phyloP scores from a whole-genome alignment of 2,329 filamentous ascomycete species.

The Epichloe amarillans region DNA sequence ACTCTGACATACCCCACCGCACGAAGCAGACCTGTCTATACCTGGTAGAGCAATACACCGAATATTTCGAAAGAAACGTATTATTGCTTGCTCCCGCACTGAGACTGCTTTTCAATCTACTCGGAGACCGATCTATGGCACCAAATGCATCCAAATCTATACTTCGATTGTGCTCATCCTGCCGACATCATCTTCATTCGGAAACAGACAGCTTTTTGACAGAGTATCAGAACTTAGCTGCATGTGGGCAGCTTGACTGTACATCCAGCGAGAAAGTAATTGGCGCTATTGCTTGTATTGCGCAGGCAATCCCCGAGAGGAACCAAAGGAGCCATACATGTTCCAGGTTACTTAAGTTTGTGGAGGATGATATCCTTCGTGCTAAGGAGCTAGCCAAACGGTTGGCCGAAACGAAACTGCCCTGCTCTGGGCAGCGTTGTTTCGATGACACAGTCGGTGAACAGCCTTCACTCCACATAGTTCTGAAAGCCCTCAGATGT shows the following conservation, averaged over 20 bases:
- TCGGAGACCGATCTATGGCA: slow-evolving; percentile 49
- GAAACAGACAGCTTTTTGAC: slow-evolving; percentile 57
- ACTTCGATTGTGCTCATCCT: slow-evolving; percentile 60
- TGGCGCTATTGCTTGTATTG: slow-evolving; percentile 59
- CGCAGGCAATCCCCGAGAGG: slow-evolving; percentile 55
- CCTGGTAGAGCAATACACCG: slow-evolving; percentile 58
- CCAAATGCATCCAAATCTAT: slow-evolving; percentile 64
- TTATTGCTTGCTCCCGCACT: slow-evolving; percentile 56
- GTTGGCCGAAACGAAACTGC: slow-evolving; percentile 3
- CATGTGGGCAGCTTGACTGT: slow-evolving; percentile 43
- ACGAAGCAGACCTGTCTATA: slow-evolving; percentile 56
- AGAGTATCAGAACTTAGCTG: slow-evolving; percentile 53
- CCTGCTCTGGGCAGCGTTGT: slow-evolving; percentile 15
- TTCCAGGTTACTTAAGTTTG: slow-evolving; percentile 43
- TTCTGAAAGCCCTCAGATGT: slow-evolving; percentile 48
- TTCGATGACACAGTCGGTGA: slow-evolving; percentile 24
- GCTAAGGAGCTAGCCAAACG: slow-evolving; percentile 12
- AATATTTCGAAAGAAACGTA: slow-evolving; percentile 61
- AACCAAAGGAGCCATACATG: slow-evolving; percentile 39
- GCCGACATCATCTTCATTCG: slow-evolving; percentile 51
- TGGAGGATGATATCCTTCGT: slow-evolving; percentile 41
- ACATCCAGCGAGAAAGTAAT: slow-evolving; percentile 61
- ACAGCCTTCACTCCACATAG: slow-evolving; percentile 32
- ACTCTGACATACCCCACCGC: slow-evolving; percentile 43
- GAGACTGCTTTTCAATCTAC: slow-evolving; percentile 59